phyloP scores from a whole-genome alignment of 257 asterid species.

The Knoxia roxburghii region DNA sequence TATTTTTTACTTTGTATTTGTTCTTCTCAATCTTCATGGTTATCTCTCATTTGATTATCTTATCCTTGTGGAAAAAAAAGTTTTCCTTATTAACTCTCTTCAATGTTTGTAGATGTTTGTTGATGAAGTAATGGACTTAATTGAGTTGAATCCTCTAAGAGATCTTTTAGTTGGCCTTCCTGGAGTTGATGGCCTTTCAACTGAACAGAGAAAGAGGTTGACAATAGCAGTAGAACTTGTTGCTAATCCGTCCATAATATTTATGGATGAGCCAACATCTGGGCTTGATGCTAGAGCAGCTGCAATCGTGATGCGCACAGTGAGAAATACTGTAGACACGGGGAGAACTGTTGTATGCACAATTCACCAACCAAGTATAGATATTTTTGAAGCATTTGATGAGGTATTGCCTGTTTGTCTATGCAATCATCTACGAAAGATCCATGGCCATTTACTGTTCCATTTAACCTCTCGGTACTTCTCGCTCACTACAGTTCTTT shows the following conservation, averaged over 20 bases:
- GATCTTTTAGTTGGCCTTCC: slow-evolving; percentile 77
- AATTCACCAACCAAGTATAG: slow-evolving; percentile 85
- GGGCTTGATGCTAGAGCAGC: slow-evolving; percentile 95
- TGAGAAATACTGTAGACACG: slow-evolving; percentile 78
- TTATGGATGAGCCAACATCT: slow-evolving; percentile 94
- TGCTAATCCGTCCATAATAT: slow-evolving; percentile 83
- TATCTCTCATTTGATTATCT: background rate
- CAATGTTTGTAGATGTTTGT: slow-evolving; percentile 52
- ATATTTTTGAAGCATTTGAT: slow-evolving; percentile 83
- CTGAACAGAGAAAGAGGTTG: slow-evolving; percentile 84
- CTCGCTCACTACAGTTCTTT: background rate
- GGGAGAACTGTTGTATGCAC: slow-evolving; percentile 91
- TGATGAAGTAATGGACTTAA: slow-evolving; percentile 84
- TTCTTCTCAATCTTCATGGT: background rate
- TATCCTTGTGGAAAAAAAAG: background rate
- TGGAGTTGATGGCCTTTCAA: slow-evolving; percentile 78
- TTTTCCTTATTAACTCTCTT: background rate
- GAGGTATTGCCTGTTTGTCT: slow-evolving; percentile 38
- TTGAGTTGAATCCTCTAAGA: slow-evolving; percentile 65
- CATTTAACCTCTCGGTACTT: background rate
- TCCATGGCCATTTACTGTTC: background rate
- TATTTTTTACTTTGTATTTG: background rate
- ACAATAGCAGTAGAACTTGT: slow-evolving; percentile 86
- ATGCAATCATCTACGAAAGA: background rate
- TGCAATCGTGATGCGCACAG: slow-evolving; percentile 82